Base-by-base conservation (phyloP, 495 filamentous ascomycete genomes). In the Penicillium pulvis region DNA sequence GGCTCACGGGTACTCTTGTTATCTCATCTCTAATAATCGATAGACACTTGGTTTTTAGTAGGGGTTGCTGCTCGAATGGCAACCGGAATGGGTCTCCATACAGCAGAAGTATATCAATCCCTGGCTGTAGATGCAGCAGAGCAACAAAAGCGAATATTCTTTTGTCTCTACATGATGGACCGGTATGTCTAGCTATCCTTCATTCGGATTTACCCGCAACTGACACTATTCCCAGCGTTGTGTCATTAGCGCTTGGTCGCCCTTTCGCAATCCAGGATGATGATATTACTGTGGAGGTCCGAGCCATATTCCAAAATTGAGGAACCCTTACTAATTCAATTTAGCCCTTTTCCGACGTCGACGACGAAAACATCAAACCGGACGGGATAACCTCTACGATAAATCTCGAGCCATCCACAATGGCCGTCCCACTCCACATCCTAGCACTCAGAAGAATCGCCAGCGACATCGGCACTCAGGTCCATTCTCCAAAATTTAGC, bases 151-250 rank as follows among this genome's bases (percentile, higher is more conserved):
- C 66, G 74, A 14, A 53, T 77, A 9, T 77, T 75, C 53, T 77
- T 75, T 36, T 77, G 70, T 6, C 53, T 77, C 0, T 77, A 77
- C n/a, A 77, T 77, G 74, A 77, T 77, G 72, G 74, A 77, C 55
- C 70, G 72, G 74, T 76, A 65, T 10, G 65, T 55, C 31, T 17
- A 42, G 12, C 30, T 47, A 24, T 47, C 0, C 6, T 47, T 1
- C 1, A 6, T 47, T 24, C 9, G 5, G 20, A 4, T 6, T 9
- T 3, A 12, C 10, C 10, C 14, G 12, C 17, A 10, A 8, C 16
- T 26, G 46, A 62, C 19, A 11, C 8, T 16, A 26, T 47, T 47
- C 28, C 16, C 14, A 75, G 73, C 16, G 74, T 77, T 0, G 73
- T 75, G 30, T 75, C 72, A 17, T 63, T 74, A 47, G 69, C 74